Percentiles rank a stretch among this genome's conserved stretches.
phyloP scores from a whole-genome alignment of 2,329 filamentous ascomycete species.

The Penicillium sp. region DNA sequence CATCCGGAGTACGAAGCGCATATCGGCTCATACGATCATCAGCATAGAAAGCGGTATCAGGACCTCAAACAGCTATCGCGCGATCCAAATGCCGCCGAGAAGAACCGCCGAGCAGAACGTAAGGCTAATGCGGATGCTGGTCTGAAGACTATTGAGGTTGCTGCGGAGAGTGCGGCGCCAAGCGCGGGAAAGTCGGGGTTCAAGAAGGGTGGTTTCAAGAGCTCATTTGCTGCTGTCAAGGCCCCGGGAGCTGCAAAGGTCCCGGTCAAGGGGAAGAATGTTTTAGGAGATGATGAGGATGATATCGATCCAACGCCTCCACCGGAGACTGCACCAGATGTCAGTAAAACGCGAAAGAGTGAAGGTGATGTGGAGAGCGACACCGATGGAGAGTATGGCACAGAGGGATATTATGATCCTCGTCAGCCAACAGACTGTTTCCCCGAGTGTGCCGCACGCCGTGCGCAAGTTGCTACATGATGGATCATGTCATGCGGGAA shows the following conservation, averaged over 20 bases:
- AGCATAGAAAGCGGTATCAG: conserved; percentile 69
- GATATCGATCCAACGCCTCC: conserved; percentile 29
- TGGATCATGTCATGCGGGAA: not conserved
- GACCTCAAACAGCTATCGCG: conserved; percentile 47
- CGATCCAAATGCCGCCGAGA: conserved; percentile 43
- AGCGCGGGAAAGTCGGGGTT: conserved; percentile 47
- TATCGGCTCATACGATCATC: conserved; percentile 90
- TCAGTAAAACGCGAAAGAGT: conserved; percentile 4
- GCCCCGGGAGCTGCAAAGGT: conserved; percentile 26
- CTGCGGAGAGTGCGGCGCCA: conserved; percentile 19
- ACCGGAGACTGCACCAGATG: conserved; percentile 5
- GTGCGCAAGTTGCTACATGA: conserved; percentile 14
- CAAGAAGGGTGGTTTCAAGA: conserved; percentile 81
- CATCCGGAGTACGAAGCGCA: conserved; percentile 97
- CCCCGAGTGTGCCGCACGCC: conserved; percentile 34
- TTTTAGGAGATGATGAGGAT: conserved; percentile 41
- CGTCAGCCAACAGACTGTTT: conserved; percentile 50
- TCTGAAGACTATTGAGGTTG: conserved; percentile 37
- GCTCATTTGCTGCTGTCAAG: conserved; percentile 61
- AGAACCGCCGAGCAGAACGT: conserved; percentile 42
- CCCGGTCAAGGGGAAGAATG: conserved; percentile 39
- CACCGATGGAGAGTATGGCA: conserved; percentile 62
- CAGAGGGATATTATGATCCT: conserved; percentile 50
- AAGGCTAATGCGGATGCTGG: conserved; percentile 44
- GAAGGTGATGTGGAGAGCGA: conserved; percentile 61